Evolutionary conservation across 73 alveolate species (phyloP).

Genomic region (Paramecium biaurelia): DNA sequence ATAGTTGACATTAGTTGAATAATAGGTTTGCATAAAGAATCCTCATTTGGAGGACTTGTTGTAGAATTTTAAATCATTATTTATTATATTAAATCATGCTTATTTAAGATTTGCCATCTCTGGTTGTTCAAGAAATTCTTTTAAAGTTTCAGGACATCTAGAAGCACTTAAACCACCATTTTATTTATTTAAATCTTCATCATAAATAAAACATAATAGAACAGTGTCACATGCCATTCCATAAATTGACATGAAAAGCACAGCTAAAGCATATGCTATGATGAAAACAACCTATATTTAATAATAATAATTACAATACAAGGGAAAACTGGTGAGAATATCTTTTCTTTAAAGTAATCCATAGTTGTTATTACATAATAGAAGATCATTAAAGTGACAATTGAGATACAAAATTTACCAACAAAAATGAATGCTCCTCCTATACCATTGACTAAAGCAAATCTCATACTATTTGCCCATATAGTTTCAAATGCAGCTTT

Average conservation of each 20-base stretch:
- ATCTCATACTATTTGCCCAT: constrained; percentile 94
- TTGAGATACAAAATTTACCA: constrained; percentile 88
- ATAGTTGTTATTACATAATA: constrained; percentile 78
- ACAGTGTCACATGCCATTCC: constrained; percentile 92
- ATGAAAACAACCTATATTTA: constrained; percentile 69
- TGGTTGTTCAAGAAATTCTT: constrained; percentile 32
- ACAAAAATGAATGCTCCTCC: constrained; percentile 92
- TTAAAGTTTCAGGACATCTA: constrained; percentile 59
- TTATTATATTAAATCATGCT: constrained; percentile 32
- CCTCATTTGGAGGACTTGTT: constrained; percentile 31
- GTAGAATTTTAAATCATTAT: constrained; percentile 24
- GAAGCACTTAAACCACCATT: constrained; percentile 51
- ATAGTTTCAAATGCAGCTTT: constrained; percentile 93
- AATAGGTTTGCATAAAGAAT: constrained; percentile 4
- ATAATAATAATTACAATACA: constrained; percentile 49
- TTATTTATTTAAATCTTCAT: constrained; percentile 79
- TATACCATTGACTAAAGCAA: constrained; percentile 83
- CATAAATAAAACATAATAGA: constrained; percentile 80
- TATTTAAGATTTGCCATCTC: constrained; percentile 12
- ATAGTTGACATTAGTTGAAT: neutral
- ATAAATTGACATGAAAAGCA: constrained; percentile 80
- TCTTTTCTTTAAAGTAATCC: constrained; percentile 70
- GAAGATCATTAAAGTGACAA: constrained; percentile 81
- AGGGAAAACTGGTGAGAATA: constrained; percentile 82
- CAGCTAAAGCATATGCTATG: constrained; percentile 76